phyloP scores from a whole-genome alignment of 768 basidiomycete species.

The Macrolepiota dolichaula region DNA sequence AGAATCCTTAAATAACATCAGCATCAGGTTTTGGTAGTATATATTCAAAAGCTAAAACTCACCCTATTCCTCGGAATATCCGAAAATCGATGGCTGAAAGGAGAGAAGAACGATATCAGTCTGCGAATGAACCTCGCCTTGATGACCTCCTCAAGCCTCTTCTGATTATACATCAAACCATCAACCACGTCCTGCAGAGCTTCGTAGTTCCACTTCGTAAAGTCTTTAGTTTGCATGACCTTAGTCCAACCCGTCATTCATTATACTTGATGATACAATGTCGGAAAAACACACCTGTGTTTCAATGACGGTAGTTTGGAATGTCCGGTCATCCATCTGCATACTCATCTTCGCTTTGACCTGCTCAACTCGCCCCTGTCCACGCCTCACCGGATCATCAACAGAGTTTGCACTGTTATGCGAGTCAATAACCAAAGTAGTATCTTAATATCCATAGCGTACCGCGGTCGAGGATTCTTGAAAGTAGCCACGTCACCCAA shows the following conservation, averaged over 20 bases:
- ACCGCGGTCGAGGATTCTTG: conserved; percentile 67
- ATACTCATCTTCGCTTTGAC: conserved; percentile 85
- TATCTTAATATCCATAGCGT: conserved; percentile 8
- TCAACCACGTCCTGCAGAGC: conserved; percentile 85
- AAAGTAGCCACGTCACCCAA: conserved; percentile 51
- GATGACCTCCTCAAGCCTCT: conserved; percentile 92
- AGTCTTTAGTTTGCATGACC: conserved; percentile 87
- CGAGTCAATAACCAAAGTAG: neutral
- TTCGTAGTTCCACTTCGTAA: conserved; percentile 91
- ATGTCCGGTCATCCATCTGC: conserved; percentile 94
- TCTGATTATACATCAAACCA: conserved; percentile 87
- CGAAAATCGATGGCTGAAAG: conserved; percentile 84
- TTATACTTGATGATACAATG: no score
- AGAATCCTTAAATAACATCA: conserved; percentile 56
- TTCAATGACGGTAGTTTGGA: conserved; percentile 81
- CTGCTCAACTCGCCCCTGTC: conserved; percentile 89
- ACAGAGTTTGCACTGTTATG: conserved; percentile 65
- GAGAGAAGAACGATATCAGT: conserved; percentile 92
- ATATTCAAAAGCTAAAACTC: conserved; percentile 10
- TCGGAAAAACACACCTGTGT: conserved; percentile 58
- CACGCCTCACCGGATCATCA: conserved; percentile 83
- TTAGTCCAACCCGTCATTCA: conserved; percentile 22
- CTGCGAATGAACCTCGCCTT: conserved; percentile 87
- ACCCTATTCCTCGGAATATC: conserved; percentile 73
- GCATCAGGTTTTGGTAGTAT: neutral